phyloP scores from a whole-genome alignment of 495 filamentous ascomycete species.

The Podospora sp. region DNA sequence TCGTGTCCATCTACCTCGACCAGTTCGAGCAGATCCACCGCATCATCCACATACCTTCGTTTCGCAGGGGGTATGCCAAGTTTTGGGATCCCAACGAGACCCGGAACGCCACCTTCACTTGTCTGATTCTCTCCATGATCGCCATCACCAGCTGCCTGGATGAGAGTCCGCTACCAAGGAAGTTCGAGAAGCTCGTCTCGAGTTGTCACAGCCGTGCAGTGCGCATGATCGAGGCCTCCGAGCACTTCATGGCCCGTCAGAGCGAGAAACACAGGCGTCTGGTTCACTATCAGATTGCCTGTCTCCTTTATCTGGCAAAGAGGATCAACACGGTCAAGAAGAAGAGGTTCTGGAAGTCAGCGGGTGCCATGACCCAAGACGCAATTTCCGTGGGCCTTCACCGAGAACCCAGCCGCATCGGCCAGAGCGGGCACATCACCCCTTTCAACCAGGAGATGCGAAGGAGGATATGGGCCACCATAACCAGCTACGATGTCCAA shows the following conservation, averaged over 20 bases:
- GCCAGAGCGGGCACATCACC: constrained; percentile 33
- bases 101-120: constrained; percentile 50
- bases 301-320: constrained; percentile 49
- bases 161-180: constrained; percentile 31
- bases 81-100: constrained; percentile 47
- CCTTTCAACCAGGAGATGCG: constrained; percentile 67
- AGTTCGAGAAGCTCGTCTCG: constrained; percentile 43
- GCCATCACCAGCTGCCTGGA: constrained; percentile 43
- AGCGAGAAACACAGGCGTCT: constrained; percentile 47
- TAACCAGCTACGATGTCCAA: constrained; percentile 63
- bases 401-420: constrained; percentile 47
- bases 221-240: constrained; percentile 44
- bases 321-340: constrained; percentile 50
- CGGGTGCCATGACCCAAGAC: constrained; percentile 57
- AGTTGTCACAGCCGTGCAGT: constrained; percentile 36
- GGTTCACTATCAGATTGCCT: constrained; percentile 51
- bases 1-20: constrained; percentile 47
- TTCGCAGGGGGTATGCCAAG: constrained; percentile 45
- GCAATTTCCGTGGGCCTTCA: constrained; percentile 61
- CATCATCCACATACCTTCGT: constrained; percentile 51
- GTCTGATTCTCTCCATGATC: constrained; percentile 47
- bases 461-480: constrained; percentile 64
- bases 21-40: constrained; percentile 51
- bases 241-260: constrained; percentile 42
- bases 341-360: constrained; percentile 59